Percentiles rank a stretch among this genome's conserved stretches.
Conservation (phyloP, 2,329 filamentous ascomycete genomes). For the Metarhizium sp. region DNA sequence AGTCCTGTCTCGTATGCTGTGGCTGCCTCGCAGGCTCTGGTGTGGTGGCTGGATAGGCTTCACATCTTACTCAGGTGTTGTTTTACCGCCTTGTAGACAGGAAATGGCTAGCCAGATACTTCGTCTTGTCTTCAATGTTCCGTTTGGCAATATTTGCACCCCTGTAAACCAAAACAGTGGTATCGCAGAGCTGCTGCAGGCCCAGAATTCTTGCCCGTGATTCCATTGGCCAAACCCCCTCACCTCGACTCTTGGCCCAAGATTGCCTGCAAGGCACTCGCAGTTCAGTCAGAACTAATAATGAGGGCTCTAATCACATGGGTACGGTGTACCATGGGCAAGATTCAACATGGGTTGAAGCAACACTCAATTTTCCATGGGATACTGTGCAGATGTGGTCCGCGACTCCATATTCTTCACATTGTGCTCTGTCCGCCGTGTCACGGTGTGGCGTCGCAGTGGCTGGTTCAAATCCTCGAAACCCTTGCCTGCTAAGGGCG, state of each 20-base stretch:
- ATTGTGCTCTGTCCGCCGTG: not conserved
- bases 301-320: not conserved
- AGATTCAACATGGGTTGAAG: not conserved
- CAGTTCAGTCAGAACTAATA: not conserved
- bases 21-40: too few relatives aligned
- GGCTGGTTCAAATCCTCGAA: not conserved
- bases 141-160: too few relatives aligned
- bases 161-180: not conserved
- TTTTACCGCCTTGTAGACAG: too few relatives aligned
- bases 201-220: not conserved
- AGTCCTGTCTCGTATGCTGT: too few relatives aligned
- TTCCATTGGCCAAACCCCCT: not conserved
- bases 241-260: not conserved
- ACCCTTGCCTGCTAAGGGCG: not conserved
- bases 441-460: not conserved
- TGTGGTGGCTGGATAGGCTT: too few relatives aligned
- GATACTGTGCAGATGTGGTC: too few relatives aligned
- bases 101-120: too few relatives aligned
- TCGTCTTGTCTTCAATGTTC: too few relatives aligned
- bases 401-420: not conserved
- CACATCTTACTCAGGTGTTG: too few relatives aligned
- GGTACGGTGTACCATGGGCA: too few relatives aligned
- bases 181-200: not conserved
- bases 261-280: not conserved
- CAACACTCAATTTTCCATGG: too few relatives aligned